phyloP scores from a whole-genome alignment of 495 filamentous ascomycete genomes.

The Cercophora sp. region DNA sequence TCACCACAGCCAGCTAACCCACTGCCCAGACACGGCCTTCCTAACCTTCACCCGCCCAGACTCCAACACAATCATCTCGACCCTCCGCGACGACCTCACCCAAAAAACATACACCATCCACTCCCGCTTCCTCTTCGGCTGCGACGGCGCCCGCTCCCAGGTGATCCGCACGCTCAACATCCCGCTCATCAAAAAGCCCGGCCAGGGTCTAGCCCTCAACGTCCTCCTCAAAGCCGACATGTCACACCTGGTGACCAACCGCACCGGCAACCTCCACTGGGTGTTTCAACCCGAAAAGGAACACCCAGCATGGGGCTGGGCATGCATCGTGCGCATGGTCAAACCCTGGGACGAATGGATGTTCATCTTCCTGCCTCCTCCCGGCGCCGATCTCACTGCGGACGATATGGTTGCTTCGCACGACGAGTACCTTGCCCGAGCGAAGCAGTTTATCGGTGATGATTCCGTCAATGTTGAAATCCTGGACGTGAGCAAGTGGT shows the following conservation, averaged over 20 bases:
- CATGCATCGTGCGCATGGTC: constrained; percentile 39
- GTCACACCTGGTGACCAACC: constrained; percentile 43
- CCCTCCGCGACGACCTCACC: constrained; percentile 41
- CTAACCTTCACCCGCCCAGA: constrained; percentile 25
- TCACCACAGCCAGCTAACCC: no score
- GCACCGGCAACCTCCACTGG: constrained; percentile 57
- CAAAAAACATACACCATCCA: constrained; percentile 41
- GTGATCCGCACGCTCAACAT: constrained; percentile 48
- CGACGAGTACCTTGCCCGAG: constrained; percentile 36
- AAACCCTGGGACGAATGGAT: constrained; percentile 46
- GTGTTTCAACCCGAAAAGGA: constrained; percentile 33
- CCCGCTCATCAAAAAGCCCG: constrained; percentile 47
- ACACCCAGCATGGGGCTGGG: constrained; percentile 34
- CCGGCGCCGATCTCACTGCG: constrained; percentile 24
- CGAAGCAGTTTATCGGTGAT: constrained; percentile 50
- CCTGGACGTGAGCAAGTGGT: constrained; percentile 37
- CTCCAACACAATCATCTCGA: constrained; percentile 32
- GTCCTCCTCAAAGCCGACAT: constrained; percentile 51
- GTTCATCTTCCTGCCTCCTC: constrained; percentile 38
- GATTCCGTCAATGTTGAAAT: constrained; percentile 34
- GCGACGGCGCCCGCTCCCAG: constrained; percentile 52
- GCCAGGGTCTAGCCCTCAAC: constrained; percentile 53
- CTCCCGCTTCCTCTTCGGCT: constrained; percentile 55
- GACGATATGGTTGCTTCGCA: constrained; percentile 30
- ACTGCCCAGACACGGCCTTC: constrained; percentile 41